Base-by-base conservation (phyloP, 805 yeast genomes). In the Starmera pachycereana region DNA sequence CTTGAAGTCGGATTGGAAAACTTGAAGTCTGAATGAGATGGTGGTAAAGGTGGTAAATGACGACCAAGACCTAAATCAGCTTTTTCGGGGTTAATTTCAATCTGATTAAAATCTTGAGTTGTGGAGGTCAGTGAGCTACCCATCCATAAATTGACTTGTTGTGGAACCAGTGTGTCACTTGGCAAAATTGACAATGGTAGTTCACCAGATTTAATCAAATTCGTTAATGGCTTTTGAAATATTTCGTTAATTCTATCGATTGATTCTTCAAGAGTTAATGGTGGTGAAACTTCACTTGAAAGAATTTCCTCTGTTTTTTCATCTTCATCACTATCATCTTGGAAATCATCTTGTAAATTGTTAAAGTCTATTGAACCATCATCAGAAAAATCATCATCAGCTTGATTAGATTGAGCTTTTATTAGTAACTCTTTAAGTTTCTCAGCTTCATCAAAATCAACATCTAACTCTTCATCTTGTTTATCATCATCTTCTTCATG, bases 131-230 rank as follows among this genome's bases (percentile, higher is more conserved):
- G 38, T 4, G 66, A 53, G 2, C 65, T 57, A 2, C 89, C 89
- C 61, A 80, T 67, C 90, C 90, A 82, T 7, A 82, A 57, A 51
- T 82, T 82, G 29, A 82, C 75, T 52, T 82, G 89, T 54, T 82
- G 89, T 1, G 88, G 76, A 1, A 72, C 56, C 11, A 80, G 54
- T 3, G 50, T 54, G 8, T 57, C 49, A 40, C 77, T 56, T n/a
- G 69, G 54, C 1, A 43, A 46, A 0, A 76, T 80, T 12, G 54
- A 52, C 13, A 72, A 46, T 5, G 76, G 75, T 32, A 69, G 53
- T 0, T 41, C 43, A 8, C 43, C 39, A 18, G 41, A 32, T 5
- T 48, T 42, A 1, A 61, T 50, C 38, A 73, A 55, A 29, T 63
- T 63, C 1, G 78, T 69, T 45, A 82, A 61, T 3, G 90, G 90